Percentiles rank a stretch among this genome's conserved stretches.
Evolutionary conservation across 2,329 filamentous ascomycete species (phyloP).

Genomic region (Conoideocrella luteorostrata): DNA sequence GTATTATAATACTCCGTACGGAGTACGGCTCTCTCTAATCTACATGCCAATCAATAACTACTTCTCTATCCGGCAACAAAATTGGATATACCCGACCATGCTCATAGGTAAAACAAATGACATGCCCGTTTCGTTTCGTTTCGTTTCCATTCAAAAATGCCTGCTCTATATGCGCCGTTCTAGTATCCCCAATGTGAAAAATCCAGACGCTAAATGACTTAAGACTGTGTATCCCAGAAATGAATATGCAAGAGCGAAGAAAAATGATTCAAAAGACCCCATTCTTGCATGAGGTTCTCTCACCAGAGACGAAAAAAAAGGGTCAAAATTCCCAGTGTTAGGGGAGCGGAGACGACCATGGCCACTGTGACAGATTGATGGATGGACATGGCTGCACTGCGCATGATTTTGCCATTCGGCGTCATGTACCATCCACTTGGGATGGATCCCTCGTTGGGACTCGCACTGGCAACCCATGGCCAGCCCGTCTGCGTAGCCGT

Average conservation of each 20-base stretch:
- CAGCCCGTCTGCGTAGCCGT: conserved; percentile 54
- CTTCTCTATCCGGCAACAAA: no score
- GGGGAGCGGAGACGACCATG: conserved; percentile 18
- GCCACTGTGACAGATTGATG: not conserved
- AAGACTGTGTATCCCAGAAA: no score
- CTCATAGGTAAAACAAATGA: not conserved
- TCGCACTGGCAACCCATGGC: conserved; percentile 59
- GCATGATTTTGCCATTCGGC: conserved; percentile 70
- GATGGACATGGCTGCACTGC: conserved; percentile 39
- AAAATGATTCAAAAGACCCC: no score
- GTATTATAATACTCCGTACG: no score
- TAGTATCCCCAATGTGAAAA: no score
- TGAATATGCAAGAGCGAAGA: no score
- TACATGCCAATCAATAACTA: no score
- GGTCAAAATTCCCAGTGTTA: conserved; percentile 19
- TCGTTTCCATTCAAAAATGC: not conserved
- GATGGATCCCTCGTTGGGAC: conserved; percentile 49
- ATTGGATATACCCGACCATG: not conserved
- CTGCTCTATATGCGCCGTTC: conserved; percentile 2
- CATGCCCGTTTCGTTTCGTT: not conserved
- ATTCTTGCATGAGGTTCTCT: not conserved
- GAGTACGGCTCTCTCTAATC: no score
- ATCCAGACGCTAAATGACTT: not conserved
- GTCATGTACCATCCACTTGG: conserved; percentile 79
- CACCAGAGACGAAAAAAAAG: conserved; percentile 13